Evolutionary conservation across 78 protist species (phyloP), one percentile per base, ranked within the genome.

Genomic region (Reticulomyxa filosa): DNA sequence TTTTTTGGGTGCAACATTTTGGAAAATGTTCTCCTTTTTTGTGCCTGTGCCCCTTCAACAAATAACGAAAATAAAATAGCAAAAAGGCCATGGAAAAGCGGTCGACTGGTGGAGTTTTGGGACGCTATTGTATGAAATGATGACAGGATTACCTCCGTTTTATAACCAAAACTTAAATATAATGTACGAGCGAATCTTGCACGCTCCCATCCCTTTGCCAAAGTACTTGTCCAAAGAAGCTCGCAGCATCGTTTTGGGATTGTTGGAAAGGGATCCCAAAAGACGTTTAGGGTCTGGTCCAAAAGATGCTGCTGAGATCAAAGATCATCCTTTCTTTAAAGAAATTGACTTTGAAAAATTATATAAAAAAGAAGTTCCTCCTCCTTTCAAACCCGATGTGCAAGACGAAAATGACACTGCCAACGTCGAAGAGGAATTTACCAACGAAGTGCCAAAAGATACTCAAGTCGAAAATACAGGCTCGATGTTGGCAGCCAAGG

Each of bases 101-200:
- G n/a, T n/a, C n/a, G 93, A 90, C 62, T 81, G 74, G 76, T 92
- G 72, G 87, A 38, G 65, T 67, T 62, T 79, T 7, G 92, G 79
- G 29, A 46, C 77, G 10, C 71, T 86, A 42, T 46, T 71, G n/a
- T 86, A 65, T 46, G 92, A 87, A 52, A 87, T 87, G 92, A 69
- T 84, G 34, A 79, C 76, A 30, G 90, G 91, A 1, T 23, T 75
- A 3, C 87, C 86, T 35, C 88, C 88, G 17, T 86, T 83, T 64
- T 80, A 81, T 74, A 33, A 64, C 8, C 46, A 51, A 26, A 59
- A 85, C 74, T 38, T 53, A 2, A 69, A 67, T 29, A 56, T 53
- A 46, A 84, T 84, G 90, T 84, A 84, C 74, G 67, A 61, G 2
- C 35, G 27, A 26, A 80, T 80, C 67, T 27, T 79, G 11, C 20